These are phyloP conservation scores for Emericellopsis terricola DNA, from an alignment of 495 filamentous ascomycete genomes.

Conservation along the genomic window DNA sequence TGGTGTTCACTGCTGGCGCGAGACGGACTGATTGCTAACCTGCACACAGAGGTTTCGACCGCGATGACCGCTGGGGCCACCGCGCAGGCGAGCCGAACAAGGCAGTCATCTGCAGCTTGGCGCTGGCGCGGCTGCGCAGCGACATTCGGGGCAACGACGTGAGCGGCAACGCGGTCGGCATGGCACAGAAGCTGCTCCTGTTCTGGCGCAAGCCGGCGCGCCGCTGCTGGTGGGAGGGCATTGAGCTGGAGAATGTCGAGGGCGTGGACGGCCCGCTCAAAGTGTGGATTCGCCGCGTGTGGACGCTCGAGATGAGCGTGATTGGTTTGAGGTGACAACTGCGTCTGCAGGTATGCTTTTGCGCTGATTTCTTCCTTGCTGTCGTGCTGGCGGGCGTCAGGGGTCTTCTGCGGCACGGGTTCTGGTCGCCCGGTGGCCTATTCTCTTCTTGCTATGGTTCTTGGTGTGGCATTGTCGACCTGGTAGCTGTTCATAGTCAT, in stretches of 20 bases:
- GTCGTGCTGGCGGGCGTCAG: conserved; percentile 2
- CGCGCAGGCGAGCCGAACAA: conserved; percentile 92
- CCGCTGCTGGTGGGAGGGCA: conserved; percentile 97
- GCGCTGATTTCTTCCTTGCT: not conserved
- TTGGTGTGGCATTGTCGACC: conserved; percentile 27
- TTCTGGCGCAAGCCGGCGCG: conserved; percentile 97
- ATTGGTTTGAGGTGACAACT: conserved; percentile 59
- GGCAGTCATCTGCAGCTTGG: conserved; percentile 92
- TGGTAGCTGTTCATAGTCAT: too few relatives aligned
- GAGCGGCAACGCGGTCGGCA: conserved; percentile 69
- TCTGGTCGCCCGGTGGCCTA: conserved; percentile 75
- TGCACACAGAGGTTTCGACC: conserved; percentile 75
- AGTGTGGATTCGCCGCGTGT: conserved; percentile 94
- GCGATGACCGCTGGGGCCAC: conserved; percentile 89
- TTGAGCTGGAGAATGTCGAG: conserved; percentile 80
- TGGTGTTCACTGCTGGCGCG: too few relatives aligned
- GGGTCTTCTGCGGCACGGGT: conserved; percentile 69
- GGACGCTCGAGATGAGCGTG: conserved; percentile 98
- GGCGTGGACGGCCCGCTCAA: conserved; percentile 85
- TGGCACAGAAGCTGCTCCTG: conserved; percentile 95
- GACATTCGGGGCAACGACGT: conserved; percentile 71
- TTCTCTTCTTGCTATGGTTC: conserved; percentile 43
- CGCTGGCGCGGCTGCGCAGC: conserved; percentile 78
- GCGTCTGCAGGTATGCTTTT: not conserved
- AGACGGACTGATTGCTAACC: too few relatives aligned